Percentiles rank a stretch among this genome's conserved stretches.
Conservation (phyloP, 805 yeast species). For the Saccharomycopsis guyanensis region DNA sequence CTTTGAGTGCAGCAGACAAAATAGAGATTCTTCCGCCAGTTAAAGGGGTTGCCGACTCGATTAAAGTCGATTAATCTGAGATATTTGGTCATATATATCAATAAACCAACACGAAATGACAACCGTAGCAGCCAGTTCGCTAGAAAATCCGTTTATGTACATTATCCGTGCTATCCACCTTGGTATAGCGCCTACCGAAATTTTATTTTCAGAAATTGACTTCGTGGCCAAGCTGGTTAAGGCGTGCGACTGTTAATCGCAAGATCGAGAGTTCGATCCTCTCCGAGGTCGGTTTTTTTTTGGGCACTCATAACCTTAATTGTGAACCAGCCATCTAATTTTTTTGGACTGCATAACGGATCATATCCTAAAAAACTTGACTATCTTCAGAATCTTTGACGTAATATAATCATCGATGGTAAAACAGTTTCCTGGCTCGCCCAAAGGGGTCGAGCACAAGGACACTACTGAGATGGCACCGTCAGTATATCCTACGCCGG, state of each 20-base stretch:
- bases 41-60: background rate
- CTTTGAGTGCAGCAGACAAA: background rate
- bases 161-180: no score
- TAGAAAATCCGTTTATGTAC: no score
- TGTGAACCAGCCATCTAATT: background rate
- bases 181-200: background rate
- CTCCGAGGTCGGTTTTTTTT: constrained; percentile 42
- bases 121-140: no score
- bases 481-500: background rate
- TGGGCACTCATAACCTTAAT: constrained; percentile 3
- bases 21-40: no score
- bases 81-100: background rate
- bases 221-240: constrained; percentile 54
- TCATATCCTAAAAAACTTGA: background rate
- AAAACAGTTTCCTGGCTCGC: background rate
- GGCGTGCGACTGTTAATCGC: constrained; percentile 62
- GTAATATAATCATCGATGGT: background rate
- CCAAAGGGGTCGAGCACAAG: background rate
- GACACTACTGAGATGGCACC: background rate
- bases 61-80: background rate
- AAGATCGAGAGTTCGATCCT: constrained; percentile 57
- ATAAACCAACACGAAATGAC: background rate
- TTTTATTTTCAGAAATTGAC: constrained; percentile 25
- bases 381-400: background rate
- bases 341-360: background rate